phyloP scores from a whole-genome alignment of 139 green algal species.

The Deuterostichococcus epilithicus region DNA sequence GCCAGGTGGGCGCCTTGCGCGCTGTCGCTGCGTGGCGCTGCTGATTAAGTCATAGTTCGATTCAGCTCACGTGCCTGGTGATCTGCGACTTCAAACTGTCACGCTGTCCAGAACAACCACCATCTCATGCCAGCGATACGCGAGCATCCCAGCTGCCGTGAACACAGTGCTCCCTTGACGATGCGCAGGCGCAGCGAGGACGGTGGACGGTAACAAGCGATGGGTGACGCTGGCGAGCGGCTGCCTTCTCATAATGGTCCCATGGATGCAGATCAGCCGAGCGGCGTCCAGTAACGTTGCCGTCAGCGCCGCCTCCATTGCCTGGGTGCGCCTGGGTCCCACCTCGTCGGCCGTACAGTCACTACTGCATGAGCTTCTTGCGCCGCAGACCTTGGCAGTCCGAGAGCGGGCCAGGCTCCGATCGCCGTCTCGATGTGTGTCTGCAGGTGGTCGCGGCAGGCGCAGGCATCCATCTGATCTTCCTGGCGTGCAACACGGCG shows the following conservation, averaged over 20 bases:
- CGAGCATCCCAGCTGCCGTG: neutral
- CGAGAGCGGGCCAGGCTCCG: too few relatives aligned
- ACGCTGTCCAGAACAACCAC: slow-evolving; percentile 5
- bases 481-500: slow-evolving; percentile 42
- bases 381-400: too few relatives aligned
- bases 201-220: slow-evolving; percentile 37
- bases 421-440: slow-evolving; percentile 8
- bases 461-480: slow-evolving; percentile 36
- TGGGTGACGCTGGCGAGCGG: slow-evolving; percentile 37
- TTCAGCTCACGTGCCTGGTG: too few relatives aligned
- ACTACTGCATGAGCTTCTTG: too few relatives aligned
- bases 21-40: neutral
- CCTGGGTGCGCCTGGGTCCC: neutral
- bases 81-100: slow-evolving; percentile 7
- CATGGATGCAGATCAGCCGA: slow-evolving; percentile 73
- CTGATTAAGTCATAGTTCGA: neutral
- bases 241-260: slow-evolving; percentile 58
- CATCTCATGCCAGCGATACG: neutral
- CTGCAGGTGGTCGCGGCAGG: slow-evolving; percentile 25
- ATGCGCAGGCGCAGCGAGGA: slow-evolving; percentile 33
- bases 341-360: neutral
- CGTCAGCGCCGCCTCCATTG: slow-evolving; percentile 7
- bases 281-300: slow-evolving; percentile 20
- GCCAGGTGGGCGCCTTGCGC: neutral
- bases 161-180: neutral